Base-by-base conservation (phyloP, 2,329 filamentous ascomycete species). In the Monilinia fructicola region DNA sequence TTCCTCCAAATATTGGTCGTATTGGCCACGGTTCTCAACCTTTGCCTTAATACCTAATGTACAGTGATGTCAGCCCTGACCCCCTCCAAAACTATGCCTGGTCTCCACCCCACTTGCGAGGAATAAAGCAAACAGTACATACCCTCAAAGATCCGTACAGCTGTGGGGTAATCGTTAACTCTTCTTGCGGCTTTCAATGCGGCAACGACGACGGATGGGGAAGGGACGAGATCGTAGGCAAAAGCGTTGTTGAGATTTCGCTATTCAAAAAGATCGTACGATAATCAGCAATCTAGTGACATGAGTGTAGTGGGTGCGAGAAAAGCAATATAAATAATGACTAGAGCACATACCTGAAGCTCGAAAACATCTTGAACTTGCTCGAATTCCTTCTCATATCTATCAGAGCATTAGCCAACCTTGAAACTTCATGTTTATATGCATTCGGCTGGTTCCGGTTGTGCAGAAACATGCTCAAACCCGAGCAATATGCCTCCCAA, bases 321-420 rank as follows among this genome's bases (percentile, higher is more conserved):
- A 44, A 54, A 23, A 21, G 31, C 31, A 42, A 40, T 23, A 56
- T n/a, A 28, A 40, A 10, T n/a, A 18, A 40, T 48, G 23, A 61
- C 54, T 5, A 59, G 26, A 54, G 52, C 67, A 67, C 85, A 78
- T 88, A 97, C 93, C 92, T 97, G 93, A 78, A 99, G 92, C 89
- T 99, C 95, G 81, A 99, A 99, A 78, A 98, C 94, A 84, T 99
- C 95, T 83, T 98, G 92, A 73, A 99, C 95, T 78, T 83, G 82
- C 71, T 99, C 94, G 78, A 99, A 99, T 84, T 99, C 95, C 88
- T 97, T 97, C 87, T 99, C 95, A 79, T 96, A 99, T 84, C 95
- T 99, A 79, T 77, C 66, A 23, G 44, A 44, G 31, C n/a, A 50
- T 76, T 67, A 67, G 67, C 63, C 69, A 67, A 69, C 35, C 74